Conservation (phyloP, 73 alveolate genomes). For the Paramecium tetraurelia region DNA sequence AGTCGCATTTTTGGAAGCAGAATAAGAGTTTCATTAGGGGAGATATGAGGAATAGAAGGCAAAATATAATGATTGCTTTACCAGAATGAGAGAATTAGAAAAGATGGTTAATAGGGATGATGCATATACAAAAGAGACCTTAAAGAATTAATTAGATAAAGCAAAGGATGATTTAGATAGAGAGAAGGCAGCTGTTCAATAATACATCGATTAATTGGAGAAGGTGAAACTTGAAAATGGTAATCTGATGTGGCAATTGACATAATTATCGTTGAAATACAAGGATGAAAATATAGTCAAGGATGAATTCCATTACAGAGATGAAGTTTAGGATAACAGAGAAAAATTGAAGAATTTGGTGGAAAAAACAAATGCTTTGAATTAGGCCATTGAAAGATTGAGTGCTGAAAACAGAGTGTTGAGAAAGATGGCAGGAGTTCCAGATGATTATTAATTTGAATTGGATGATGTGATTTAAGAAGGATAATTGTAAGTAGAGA, state of each 20-base stretch:
- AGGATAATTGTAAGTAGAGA: constrained; percentile 91
- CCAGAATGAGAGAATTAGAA: constrained; percentile 22
- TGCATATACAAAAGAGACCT: neutral
- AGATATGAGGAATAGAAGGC: constrained; percentile 19
- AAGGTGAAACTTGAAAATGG: constrained; percentile 16
- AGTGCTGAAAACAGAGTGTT: constrained; percentile 91
- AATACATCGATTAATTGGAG: constrained; percentile 1
- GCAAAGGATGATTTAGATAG: neutral
- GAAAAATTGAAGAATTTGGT: constrained; percentile 22
- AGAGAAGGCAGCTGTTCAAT: neutral
- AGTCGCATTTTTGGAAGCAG: neutral
- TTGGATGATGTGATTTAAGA: constrained; percentile 84
- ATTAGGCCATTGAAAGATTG: constrained; percentile 25
- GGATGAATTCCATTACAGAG: constrained; percentile 44
- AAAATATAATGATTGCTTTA: neutral
- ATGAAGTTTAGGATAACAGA: constrained; percentile 57
- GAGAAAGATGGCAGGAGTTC: constrained; percentile 94
- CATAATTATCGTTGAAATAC: neutral
- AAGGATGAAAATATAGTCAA: neutral
- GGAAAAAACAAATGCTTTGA: constrained; percentile 44
- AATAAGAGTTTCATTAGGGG: neutral
- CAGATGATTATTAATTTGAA: constrained; percentile 92
- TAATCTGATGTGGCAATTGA: neutral
- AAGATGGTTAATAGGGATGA: constrained; percentile 8
- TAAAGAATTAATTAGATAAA: neutral